Base-by-base conservation (phyloP, 805 yeast species). In the Myxozyma neotropica region DNA sequence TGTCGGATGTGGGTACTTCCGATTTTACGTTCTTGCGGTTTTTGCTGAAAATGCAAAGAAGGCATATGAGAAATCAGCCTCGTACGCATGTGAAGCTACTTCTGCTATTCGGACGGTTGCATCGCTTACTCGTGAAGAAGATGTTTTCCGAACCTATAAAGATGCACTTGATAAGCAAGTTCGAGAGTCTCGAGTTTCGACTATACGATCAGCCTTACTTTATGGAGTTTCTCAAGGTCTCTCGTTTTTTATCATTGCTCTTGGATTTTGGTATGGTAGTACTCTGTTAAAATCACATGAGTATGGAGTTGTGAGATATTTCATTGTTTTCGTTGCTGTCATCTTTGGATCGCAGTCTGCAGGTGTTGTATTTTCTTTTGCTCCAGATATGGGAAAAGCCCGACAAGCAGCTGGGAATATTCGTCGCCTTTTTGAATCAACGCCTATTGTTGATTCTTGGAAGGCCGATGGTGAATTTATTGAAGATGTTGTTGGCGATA, bases 321-420 rank as follows among this genome's bases (percentile, higher is more conserved):
- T 72, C 57, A 76, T 74, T 31, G 75, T 76, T 17, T 77, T 74
- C 59, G 69, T 73, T 57, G 68, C 74, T 24, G 69, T 77, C 36
- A 69, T 74, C n/a, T 70, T 77, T 27, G 80, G 80, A 39, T 75
- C 80, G 2, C 79, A 77, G 58, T 69, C 77, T 2, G 80, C 80
- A 8, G 80, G 79, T 23, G 57, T 66, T 21, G 59, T 75, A 7
- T 76, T 76, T 63, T 73, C 78, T 13, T 77, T 72, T 56, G 75
- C 80, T 1, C 79, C 80, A 2, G 79, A 77, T 47, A 73, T 77
- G 75, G 76, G 79, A 29, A 76, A 77, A 57, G 80, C 80, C 19
- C 69, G 67, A 23, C 70, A 69, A 19, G 77, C 77, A 7, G 73
- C 78, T 3, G 63, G 55, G 13, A 74, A 70, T 53, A 68, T 77